phyloP scores from a whole-genome alignment of 2,329 filamentous ascomycete genomes.

The Cladobotryum mycophilum region DNA sequence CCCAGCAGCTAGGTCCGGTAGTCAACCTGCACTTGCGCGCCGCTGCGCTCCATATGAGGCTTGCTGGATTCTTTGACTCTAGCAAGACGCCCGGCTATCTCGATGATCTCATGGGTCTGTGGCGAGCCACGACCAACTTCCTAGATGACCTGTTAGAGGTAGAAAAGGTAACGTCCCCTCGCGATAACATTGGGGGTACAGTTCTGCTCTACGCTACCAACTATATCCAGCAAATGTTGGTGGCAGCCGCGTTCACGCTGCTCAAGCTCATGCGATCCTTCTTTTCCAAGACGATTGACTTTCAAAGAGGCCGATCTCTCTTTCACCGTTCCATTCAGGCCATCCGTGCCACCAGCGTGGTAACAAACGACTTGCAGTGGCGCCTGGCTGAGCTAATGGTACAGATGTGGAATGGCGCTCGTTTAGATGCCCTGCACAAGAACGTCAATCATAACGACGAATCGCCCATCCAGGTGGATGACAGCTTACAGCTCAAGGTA shows the following conservation, averaged over 20 bases:
- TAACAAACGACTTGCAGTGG: constrained; percentile 73
- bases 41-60: constrained; percentile 66
- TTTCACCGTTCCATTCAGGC: constrained; percentile 66
- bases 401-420: constrained; percentile 75
- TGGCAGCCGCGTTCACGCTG: constrained; percentile 72
- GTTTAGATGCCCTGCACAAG: constrained; percentile 43
- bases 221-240: constrained; percentile 79
- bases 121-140: constrained; percentile 64
- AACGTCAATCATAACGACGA: constrained; percentile 44
- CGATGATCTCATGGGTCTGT: constrained; percentile 69
- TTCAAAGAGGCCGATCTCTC: constrained; percentile 57
- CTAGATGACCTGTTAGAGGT: constrained; percentile 58
- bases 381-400: constrained; percentile 79
- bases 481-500: constrained; percentile 73
- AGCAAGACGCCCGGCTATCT: constrained; percentile 65
- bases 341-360: constrained; percentile 66
- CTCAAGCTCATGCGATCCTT: constrained; percentile 73
- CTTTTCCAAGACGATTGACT: constrained; percentile 67
- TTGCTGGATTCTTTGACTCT: constrained; percentile 77
- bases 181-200: constrained; percentile 41
- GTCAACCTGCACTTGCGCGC: constrained; percentile 64
- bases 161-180: constrained; percentile 40
- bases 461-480: constrained; percentile 51
- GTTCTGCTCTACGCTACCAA: constrained; percentile 63
- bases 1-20: constrained; percentile 51